Base-by-base conservation (phyloP, 352 stramenopile genomes). In the Globisporangium mamillatum region DNA sequence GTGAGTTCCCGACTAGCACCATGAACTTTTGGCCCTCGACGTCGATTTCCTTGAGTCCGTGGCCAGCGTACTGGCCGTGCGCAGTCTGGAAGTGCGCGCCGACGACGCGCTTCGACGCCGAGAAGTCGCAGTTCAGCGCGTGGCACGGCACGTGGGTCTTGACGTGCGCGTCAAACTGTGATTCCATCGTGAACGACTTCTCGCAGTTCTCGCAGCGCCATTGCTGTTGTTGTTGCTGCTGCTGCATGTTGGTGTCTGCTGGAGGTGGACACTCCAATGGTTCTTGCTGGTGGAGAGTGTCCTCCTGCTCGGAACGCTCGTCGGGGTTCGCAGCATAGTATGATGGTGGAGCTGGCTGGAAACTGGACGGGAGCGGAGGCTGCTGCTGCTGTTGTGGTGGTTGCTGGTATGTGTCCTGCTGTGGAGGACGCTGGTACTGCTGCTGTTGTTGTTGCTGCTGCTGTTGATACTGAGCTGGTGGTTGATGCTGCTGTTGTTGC, bases 11-110 rank as follows among this genome's bases (percentile, higher is more conserved):
- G 22, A 95, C 79, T 12, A 95, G 65, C n/a, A 95, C 87, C 72
- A 84, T 87, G 65, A 95, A 95, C 68, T 90, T 93, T 55, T 95
- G 87, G n/a, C 85, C 87, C 73, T 95, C 87, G 60, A 95, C 75
- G 12, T 93, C 87, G 34, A 95, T 91, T 46, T 93, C 84, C 63
- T 95, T 93, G 10, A 93, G 73, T 9, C 87, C 87, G 50, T 89
- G 68, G 1, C 87, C 87, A 16, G 68, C 74, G 57, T 84, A 93
- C 52, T 92, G 81, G 10, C 87, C 86, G 64, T 95, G 87, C 0
- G 71, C 74, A 0, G 80, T 91, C 72, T 93, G 79, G 60, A 80
- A 85, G 63, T 95, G 87, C 6, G 75, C 80, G 1, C 70, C 76
- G 10, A 95, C 87, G n/a, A 93, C 84, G 20, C 84, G 84, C 75